Evolutionary conservation across 31 red algal genomes (phyloP), one percentile per base, ranked within the genome.

Genomic region (Asparagopsis taxiformis): DNA sequence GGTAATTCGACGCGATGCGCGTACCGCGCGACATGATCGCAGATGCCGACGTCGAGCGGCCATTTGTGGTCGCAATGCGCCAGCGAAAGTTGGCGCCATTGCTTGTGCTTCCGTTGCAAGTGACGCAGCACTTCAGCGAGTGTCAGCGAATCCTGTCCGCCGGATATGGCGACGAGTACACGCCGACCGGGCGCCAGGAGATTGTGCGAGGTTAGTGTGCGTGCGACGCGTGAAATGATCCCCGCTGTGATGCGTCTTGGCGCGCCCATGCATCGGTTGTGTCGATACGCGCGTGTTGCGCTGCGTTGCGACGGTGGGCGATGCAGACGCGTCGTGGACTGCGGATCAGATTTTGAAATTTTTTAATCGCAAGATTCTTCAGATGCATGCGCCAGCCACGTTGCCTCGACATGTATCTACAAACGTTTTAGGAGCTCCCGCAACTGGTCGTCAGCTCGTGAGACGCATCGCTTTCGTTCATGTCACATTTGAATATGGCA

Each of bases 1-100:
- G 85, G 74, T n/a, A 90, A 51, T 46, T 25, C 21, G 1, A 46
- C 60, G 5, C 16, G 8, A 31, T 29, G 31, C 1, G 85, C 85
- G 67, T 80, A 80, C 59, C 31, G 26, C 7, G 60, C 34, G 20
- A 90, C 85, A 23, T 90, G 85, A 13, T 46, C 68, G 22, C 59
- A 43, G 9, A 55, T 74, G 31, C 85, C 85, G 49, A 49, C 58
- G 62, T 90, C 85, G 32, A 31, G 51, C 16, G 85, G 85, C 85
- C 85, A 90, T 50, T 53, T 55, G 59, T 90, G 85, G 68, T 90
- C 85, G 26, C 74, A 74, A 48, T 90, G 68, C 9, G 75, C 85
- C 31, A 90, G 74, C 23, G 69, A 73, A 11, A 90, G 69, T 4
- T 70, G 30, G 4, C 51, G 41, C 68, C 74, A 90, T 8, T 13